phyloP scores from a whole-genome alignment of 2,329 filamentous ascomycete genomes.

The Exophiala sideris region DNA sequence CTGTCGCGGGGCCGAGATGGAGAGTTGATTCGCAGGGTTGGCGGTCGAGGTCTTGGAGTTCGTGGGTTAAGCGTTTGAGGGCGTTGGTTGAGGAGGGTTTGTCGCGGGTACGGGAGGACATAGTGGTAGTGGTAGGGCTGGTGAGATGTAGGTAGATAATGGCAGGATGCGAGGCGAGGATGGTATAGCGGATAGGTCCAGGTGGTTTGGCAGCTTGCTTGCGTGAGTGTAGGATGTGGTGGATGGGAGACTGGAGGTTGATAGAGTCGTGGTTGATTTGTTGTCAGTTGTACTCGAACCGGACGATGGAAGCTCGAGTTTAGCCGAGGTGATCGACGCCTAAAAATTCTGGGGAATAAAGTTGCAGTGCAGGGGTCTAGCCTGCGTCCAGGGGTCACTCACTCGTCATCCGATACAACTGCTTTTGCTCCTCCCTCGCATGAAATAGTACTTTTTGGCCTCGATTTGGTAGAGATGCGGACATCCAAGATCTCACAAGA shows the following conservation, averaged over 20 bases:
- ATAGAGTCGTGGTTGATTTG: no score
- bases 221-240: no score
- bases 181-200: no score
- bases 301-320: neutral
- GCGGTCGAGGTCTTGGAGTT: conserved; percentile 57
- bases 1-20: conserved; percentile 55
- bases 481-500: conserved; percentile 59
- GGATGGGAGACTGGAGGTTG: no score
- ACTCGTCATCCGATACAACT: neutral
- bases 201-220: no score
- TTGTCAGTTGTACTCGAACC: neutral
- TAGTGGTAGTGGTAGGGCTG: neutral
- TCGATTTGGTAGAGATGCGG: conserved; percentile 54
- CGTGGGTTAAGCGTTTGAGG: conserved; percentile 59
- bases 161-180: neutral
- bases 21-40: conserved; percentile 56
- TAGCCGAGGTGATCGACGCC: neutral
- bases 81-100: conserved; percentile 31
- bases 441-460: no score
- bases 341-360: neutral
- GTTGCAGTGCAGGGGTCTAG: neutral
- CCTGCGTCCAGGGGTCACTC: neutral
- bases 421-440: no score
- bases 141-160: neutral
- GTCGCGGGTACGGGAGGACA: conserved; percentile 8